Conservation (phyloP, 495 filamentous ascomycete genomes). For the Aspergillus olivimuriae region DNA sequence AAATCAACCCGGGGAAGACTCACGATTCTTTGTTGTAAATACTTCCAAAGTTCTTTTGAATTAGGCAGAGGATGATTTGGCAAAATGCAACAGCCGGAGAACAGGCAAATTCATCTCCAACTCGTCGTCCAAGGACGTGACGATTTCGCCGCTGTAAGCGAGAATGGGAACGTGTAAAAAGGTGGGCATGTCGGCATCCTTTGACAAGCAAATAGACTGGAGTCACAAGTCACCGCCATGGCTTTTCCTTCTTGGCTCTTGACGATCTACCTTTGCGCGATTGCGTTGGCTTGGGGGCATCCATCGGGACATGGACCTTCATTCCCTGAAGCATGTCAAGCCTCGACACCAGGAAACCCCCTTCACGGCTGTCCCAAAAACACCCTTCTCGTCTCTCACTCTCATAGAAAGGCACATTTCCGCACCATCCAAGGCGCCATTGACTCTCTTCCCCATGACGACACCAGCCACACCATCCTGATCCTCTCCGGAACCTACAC, state of each 20-base stretch:
- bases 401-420: neutral
- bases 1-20: too few species aligned
- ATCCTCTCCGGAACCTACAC: neutral
- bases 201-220: neutral
- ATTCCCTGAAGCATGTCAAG: neutral
- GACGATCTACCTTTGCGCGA: neutral
- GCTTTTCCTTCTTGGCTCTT: constrained; percentile 4
- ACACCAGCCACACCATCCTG: neutral
- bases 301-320: neutral
- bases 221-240: constrained; percentile 1
- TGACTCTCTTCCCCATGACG: neutral
- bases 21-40: too few species aligned
- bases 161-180: too few species aligned
- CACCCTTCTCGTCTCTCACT: neutral
- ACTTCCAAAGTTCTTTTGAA: too few species aligned
- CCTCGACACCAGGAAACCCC: neutral
- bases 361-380: neutral
- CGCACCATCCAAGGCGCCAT: neutral
- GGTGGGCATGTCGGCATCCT: too few species aligned
- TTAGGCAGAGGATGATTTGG: too few species aligned
- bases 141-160: too few species aligned
- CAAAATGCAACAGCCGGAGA: too few species aligned
- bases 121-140: too few species aligned
- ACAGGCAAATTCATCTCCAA: too few species aligned
- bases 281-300: too few species aligned